Conservation (phyloP, 2,329 filamentous ascomycete species). For the Onygenales sp. region DNA sequence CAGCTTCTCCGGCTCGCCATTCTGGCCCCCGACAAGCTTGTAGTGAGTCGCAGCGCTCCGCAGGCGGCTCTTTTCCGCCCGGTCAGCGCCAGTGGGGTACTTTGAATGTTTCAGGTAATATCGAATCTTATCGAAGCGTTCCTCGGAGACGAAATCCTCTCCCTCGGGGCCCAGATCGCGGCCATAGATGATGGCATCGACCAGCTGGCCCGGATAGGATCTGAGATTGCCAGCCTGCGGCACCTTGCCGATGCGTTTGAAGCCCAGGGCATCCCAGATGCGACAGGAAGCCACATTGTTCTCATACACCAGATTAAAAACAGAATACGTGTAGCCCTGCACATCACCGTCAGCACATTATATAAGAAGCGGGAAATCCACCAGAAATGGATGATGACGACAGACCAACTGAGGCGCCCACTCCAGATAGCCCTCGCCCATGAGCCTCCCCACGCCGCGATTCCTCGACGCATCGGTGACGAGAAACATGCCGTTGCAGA, state of each 20-base stretch:
- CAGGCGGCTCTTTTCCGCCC: constrained; percentile 89
- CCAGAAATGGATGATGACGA: constrained; percentile 23
- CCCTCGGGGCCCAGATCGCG: constrained; percentile 52
- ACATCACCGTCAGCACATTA: background rate
- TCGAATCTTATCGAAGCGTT: constrained; percentile 97
- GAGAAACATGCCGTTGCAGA: constrained; percentile 69
- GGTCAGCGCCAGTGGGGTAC: constrained; percentile 86
- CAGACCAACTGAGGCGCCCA: constrained; percentile 58
- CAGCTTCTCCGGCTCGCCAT: constrained; percentile 56
- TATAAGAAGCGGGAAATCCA: constrained; percentile 1
- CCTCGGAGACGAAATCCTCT: constrained; percentile 82
- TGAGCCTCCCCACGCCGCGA: constrained; percentile 63
- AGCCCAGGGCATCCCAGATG: constrained; percentile 86
- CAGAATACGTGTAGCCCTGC: constrained; percentile 77
- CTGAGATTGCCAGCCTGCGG: constrained; percentile 61
- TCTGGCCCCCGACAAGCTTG: constrained; percentile 54
- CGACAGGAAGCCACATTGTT: constrained; percentile 83
- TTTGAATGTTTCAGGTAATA: constrained; percentile 92
- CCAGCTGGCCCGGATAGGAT: constrained; percentile 57
- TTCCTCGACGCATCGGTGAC: constrained; percentile 65
- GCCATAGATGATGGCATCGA: constrained; percentile 73
- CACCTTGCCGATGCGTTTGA: constrained; percentile 83
- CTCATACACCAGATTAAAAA: constrained; percentile 92
- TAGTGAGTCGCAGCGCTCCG: constrained; percentile 92
- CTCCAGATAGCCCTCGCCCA: constrained; percentile 68